A percentile compares a stretch with the other conserved stretches of the same genome.
phyloP scores from a whole-genome alignment of 257 asterid species.

The Leptodermis oblonga region DNA sequence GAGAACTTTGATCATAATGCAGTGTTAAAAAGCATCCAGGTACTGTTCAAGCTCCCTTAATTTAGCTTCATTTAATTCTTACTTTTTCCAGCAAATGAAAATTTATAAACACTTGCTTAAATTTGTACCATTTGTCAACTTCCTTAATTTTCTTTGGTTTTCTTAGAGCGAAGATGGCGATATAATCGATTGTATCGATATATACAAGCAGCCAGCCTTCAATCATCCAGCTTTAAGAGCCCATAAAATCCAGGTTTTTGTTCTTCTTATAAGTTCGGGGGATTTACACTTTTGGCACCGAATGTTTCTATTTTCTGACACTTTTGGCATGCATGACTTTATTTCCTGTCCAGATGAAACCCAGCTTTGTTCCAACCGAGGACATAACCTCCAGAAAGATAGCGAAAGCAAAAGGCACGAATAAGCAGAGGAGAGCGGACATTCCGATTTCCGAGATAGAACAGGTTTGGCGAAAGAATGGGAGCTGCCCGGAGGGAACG shows the following conservation, averaged over 20 bases:
- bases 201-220: neutral
- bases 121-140: no score
- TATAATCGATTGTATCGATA: neutral
- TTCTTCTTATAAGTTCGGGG: no score
- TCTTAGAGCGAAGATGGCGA: constrained; percentile 1
- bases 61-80: no score
- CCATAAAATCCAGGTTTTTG: neutral
- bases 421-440: neutral
- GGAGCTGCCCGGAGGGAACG: neutral
- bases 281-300: no score
- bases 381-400: neutral
- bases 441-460: neutral
- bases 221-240: neutral
- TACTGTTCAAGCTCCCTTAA: no score
- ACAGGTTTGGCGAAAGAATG: neutral
- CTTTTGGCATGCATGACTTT: no score
- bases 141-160: no score
- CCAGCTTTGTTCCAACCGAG: neutral
- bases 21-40: no score
- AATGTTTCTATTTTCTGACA: no score
- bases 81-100: no score
- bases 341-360: neutral
- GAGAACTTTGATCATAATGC: no score
- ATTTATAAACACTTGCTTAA: no score
- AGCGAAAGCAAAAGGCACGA: neutral